Conservation (phyloP, 202 grass and related monocot species). For the Alloteropsis angusta region DNA sequence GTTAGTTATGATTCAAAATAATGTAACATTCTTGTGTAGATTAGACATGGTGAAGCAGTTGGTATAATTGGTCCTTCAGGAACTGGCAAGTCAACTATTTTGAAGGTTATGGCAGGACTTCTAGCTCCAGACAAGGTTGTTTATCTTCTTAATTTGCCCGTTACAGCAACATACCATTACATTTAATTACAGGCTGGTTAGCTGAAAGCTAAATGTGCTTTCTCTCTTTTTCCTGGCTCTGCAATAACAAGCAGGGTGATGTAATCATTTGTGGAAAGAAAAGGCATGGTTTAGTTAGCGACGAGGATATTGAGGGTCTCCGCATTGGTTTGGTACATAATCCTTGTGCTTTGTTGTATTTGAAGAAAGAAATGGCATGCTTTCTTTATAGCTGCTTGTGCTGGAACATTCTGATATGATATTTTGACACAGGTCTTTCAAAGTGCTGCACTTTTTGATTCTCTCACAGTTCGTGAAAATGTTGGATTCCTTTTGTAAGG, state of each 20-base stretch:
- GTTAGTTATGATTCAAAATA: slow-evolving; percentile 19
- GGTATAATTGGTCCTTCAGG: slow-evolving; percentile 97
- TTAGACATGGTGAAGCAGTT: slow-evolving; percentile 96
- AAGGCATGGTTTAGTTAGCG: slow-evolving; percentile 81
- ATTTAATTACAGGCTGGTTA: not conserved
- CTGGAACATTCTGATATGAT: not conserved
- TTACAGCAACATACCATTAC: not conserved
- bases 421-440: slow-evolving; percentile 79
- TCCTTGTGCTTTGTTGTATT: slow-evolving; percentile 15
- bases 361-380: not conserved
- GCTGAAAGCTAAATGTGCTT: not conserved
- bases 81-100: slow-evolving; percentile 92
- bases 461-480: slow-evolving; percentile 91
- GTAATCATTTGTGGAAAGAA: slow-evolving; percentile 77
- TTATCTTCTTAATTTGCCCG: slow-evolving; percentile 4
- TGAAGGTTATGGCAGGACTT: slow-evolving; percentile 95
- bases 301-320: slow-evolving; percentile 84
- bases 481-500: slow-evolving; percentile 98
- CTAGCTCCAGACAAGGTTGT: slow-evolving; percentile 75
- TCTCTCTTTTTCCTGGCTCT: slow-evolving; percentile 8
- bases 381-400: slow-evolving; percentile 13
- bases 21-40: slow-evolving; percentile 43
- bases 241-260: slow-evolving; percentile 57
- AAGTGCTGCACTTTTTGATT: slow-evolving; percentile 97
- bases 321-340: slow-evolving; percentile 83